A percentile compares a stretch with the other conserved stretches of the same genome.
These are phyloP conservation scores for Lecanicillium sp. DNA, from an alignment of 2,329 filamentous ascomycete genomes.

Conservation along the genomic window DNA sequence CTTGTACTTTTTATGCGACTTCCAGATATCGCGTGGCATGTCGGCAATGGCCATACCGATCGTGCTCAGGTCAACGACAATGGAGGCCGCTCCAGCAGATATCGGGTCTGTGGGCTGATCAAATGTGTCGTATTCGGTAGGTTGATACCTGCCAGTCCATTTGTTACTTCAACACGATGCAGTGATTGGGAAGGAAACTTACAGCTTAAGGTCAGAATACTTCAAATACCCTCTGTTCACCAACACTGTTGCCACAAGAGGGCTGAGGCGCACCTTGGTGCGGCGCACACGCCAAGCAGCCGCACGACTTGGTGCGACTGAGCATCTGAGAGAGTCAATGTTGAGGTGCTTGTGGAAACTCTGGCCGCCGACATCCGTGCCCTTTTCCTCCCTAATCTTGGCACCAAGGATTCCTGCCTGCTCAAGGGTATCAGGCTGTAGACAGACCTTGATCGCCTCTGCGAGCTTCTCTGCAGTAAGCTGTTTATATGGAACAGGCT, in stretches of 20 bases:
- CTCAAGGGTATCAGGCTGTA: constrained; percentile 51
- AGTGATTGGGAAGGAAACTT: constrained; percentile 25
- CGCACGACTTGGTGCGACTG: constrained; percentile 56
- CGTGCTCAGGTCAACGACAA: constrained; percentile 75
- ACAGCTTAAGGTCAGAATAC: constrained; percentile 68
- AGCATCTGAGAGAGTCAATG: constrained; percentile 59
- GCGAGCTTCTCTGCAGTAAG: constrained; percentile 60
- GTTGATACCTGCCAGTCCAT: constrained; percentile 31
- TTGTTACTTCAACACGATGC: constrained; percentile 3
- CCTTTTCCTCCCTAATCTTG: constrained; percentile 59
- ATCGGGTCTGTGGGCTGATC: constrained; percentile 74
- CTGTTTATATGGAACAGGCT: constrained; percentile 60
- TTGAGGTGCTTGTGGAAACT: constrained; percentile 67
- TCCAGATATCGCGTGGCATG: constrained; percentile 52
- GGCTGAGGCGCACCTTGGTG: constrained; percentile 59
- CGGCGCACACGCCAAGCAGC: constrained; percentile 71
- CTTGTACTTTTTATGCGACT: constrained; percentile 20
- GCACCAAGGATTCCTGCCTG: constrained; percentile 51
- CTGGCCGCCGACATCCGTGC: constrained; percentile 54
- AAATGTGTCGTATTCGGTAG: constrained; percentile 66
- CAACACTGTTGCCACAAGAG: constrained; percentile 64
- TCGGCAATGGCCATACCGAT: constrained; percentile 80
- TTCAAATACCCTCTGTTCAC: constrained; percentile 57
- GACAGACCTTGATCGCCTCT: constrained; percentile 52
- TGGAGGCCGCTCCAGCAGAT: constrained; percentile 65